Conservation (phyloP, 352 stramenopile species). For the Globisporangium perplexum region DNA sequence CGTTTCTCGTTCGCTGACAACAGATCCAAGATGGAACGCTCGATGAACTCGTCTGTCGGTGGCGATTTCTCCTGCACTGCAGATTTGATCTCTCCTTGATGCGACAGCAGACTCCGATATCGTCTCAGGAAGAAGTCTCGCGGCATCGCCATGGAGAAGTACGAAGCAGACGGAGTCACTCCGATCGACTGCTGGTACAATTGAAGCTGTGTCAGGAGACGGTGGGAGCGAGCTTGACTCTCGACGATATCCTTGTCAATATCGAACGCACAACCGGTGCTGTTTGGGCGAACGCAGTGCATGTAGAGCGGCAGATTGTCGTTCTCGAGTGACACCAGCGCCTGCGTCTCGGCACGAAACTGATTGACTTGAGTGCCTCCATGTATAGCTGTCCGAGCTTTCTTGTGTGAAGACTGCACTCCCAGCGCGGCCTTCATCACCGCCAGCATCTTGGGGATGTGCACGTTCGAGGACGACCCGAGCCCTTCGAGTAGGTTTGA, state of each 20-base stretch:
- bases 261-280: conserved; percentile 18
- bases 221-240: conserved; percentile 28
- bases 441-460: conserved; percentile 26
- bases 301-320: conserved; percentile 38
- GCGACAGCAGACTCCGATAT: conserved; percentile 22
- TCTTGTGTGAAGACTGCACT: neutral
- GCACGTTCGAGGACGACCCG: conserved; percentile 17
- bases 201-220: conserved; percentile 24
- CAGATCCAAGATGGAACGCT: conserved; percentile 14
- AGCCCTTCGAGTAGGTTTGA: conserved; percentile 27
- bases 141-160: conserved; percentile 22
- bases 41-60: conserved; percentile 13
- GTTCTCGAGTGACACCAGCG: conserved; percentile 13
- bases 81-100: neutral
- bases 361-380: conserved; percentile 22
- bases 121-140: conserved; percentile 17
- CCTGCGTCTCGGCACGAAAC: conserved; percentile 36
- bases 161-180: conserved; percentile 7
- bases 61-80: neutral
- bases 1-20: conserved; percentile 6
- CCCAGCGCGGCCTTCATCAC: conserved; percentile 1
- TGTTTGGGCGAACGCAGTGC: conserved; percentile 44
- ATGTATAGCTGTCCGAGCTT: neutral
- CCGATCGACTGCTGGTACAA: conserved; percentile 12
- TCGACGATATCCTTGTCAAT: conserved; percentile 23